Evolutionary conservation across 169 alveolate species (phyloP).

Genomic region (Cryptosporidium xiaoi): DNA sequence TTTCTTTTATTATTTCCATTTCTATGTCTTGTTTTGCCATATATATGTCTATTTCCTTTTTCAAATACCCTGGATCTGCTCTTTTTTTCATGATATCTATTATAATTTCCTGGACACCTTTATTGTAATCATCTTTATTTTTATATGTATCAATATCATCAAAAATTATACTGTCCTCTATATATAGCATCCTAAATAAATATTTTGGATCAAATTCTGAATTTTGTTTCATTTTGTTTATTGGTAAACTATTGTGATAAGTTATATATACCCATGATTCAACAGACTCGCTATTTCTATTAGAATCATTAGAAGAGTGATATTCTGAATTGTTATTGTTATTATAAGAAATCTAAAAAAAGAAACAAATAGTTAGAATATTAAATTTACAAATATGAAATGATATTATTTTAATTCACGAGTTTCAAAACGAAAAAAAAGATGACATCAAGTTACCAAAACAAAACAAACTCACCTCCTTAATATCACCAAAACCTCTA

Average conservation of each 20-base stretch:
- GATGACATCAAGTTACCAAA: neutral
- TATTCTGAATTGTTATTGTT: too few relatives aligned
- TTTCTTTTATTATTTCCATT: constrained; percentile 60
- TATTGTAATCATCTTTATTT: neutral
- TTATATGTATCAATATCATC: neutral
- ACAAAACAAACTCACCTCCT: constrained; percentile 29
- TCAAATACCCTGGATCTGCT: constrained; percentile 7
- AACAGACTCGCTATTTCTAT: neutral
- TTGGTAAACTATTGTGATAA: constrained; percentile 10
- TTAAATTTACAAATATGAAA: too few relatives aligned
- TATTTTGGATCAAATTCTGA: neutral
- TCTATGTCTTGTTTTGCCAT: constrained; percentile 69
- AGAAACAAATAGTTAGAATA: neutral
- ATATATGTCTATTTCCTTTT: constrained; percentile 34
- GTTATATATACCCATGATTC: constrained; percentile 55
- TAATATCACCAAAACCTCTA: constrained; percentile 33
- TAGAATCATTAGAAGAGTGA: too few relatives aligned
- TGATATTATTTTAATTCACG: too few relatives aligned
- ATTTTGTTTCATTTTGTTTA: constrained; percentile 23
- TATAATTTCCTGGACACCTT: neutral
- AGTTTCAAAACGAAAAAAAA: neutral
- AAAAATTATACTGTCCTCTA: neutral
- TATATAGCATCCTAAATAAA: constrained; percentile 21
- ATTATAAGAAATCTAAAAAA: neutral
- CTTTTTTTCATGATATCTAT: constrained; percentile 8